Percentiles rank a stretch among this genome's conserved stretches.
These are phyloP conservation scores for Epichloe gansuensis DNA, from an alignment of 2,329 filamentous ascomycete genomes.

Conservation along the genomic window DNA sequence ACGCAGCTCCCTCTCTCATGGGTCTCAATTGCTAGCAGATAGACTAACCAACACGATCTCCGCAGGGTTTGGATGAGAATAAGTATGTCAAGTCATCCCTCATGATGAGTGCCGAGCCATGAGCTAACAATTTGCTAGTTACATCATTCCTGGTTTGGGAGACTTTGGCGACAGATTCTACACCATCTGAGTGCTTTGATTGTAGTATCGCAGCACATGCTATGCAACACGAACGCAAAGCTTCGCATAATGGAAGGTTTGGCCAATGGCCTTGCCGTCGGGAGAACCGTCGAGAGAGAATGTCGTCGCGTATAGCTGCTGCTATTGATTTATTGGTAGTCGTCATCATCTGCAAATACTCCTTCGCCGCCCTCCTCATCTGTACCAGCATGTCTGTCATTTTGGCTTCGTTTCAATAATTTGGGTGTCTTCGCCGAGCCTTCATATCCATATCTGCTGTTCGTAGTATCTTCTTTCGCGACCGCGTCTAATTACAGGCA, in stretches of 20 bases:
- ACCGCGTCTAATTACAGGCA: slow-evolving; percentile 30
- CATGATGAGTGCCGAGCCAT: neutral
- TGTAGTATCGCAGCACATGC: neutral
- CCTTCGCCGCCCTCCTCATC: slow-evolving; percentile 42
- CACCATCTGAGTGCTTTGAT: slow-evolving; percentile 48
- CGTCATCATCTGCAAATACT: slow-evolving; percentile 41
- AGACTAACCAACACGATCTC: neutral
- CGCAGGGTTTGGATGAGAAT: slow-evolving; percentile 79
- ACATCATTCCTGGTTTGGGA: slow-evolving; percentile 85
- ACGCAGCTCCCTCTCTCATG: slow-evolving; percentile 12
- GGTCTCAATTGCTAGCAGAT: neutral
- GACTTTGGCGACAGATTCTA: slow-evolving; percentile 96
- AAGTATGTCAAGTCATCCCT: slow-evolving; percentile 47
- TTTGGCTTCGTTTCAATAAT: slow-evolving; percentile 6
- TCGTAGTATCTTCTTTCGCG: slow-evolving; percentile 30
- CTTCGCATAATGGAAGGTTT: neutral
- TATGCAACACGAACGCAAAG: neutral
- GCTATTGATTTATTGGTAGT: slow-evolving; percentile 29
- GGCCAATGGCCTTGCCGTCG: neutral
- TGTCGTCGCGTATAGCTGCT: neutral
- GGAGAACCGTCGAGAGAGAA: neutral
- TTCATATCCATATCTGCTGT: slow-evolving; percentile 17
- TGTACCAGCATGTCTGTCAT: slow-evolving; percentile 20
- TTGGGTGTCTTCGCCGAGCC: slow-evolving; percentile 13
- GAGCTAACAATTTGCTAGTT: slow-evolving; percentile 45